Evolutionary conservation across 2,329 filamentous ascomycete species (phyloP).

Genomic region (Colletotrichum tropicicola): DNA sequence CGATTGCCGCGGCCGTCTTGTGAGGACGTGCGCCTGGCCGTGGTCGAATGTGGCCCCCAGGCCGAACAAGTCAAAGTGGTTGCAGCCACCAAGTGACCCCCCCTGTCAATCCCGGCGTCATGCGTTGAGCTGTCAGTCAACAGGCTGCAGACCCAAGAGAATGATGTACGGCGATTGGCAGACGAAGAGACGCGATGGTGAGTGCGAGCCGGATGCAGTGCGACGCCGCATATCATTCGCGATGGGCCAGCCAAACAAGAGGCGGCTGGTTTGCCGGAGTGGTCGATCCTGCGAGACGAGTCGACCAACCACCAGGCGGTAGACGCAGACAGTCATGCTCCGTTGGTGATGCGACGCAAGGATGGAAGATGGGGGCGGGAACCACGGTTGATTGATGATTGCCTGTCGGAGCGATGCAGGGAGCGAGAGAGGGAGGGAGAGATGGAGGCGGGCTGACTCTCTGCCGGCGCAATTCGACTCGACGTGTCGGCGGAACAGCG

Average conservation of each 20-base stretch:
- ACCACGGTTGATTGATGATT: not conserved
- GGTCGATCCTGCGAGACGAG: slow-evolving; percentile 9
- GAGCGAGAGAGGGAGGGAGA: not conserved
- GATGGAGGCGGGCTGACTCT: slow-evolving; percentile 1
- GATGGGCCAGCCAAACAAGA: not conserved
- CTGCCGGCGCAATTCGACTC: not conserved
- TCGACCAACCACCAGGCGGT: not conserved
- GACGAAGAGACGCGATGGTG: not conserved
- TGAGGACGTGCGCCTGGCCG: too few relatives aligned
- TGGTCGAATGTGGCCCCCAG: too few relatives aligned
- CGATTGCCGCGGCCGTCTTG: too few relatives aligned
- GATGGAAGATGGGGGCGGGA: not conserved
- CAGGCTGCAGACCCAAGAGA: not conserved
- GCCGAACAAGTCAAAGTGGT: slow-evolving; percentile 11
- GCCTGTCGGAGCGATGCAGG: not conserved
- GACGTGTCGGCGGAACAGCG: not conserved
- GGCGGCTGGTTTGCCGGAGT: not conserved
- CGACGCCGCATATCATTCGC: slow-evolving; percentile 1
- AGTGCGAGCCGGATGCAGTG: slow-evolving; percentile 4
- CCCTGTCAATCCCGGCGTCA: slow-evolving; percentile 14
- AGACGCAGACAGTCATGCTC: not conserved
- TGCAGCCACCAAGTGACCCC: slow-evolving; percentile 6
- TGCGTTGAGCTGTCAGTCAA: slow-evolving; percentile 18
- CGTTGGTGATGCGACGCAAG: slow-evolving; percentile 25
- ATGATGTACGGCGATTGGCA: slow-evolving; percentile 6